Percentiles rank a stretch among this genome's conserved stretches.
phyloP scores from a whole-genome alignment of 768 basidiomycete genomes.

The Lactarius sanguifluus region DNA sequence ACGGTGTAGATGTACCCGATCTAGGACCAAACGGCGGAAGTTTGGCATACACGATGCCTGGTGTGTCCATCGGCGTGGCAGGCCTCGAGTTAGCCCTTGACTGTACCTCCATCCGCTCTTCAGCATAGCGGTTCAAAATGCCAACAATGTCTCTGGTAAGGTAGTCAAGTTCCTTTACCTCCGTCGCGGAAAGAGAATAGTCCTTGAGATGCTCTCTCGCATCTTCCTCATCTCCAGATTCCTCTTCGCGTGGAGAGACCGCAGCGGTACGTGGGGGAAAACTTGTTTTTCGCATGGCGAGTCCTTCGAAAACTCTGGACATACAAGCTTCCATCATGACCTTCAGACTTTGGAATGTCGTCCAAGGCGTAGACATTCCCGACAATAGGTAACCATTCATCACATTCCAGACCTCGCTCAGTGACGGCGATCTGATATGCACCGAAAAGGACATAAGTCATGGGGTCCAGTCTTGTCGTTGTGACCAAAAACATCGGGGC shows the following conservation, averaged over 20 bases:
- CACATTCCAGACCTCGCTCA: constrained; percentile 77
- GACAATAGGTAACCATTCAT: constrained; percentile 85
- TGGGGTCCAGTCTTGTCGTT: constrained; percentile 82
- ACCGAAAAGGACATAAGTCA: constrained; percentile 90
- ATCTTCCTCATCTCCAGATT: constrained; percentile 59
- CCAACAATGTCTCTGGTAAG: constrained; percentile 73
- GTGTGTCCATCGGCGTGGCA: constrained; percentile 61
- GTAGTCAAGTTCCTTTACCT: constrained; percentile 72
- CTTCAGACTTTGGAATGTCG: constrained; percentile 81
- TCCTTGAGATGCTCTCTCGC: constrained; percentile 37
- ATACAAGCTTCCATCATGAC: constrained; percentile 77
- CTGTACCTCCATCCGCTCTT: constrained; percentile 57
- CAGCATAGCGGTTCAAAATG: constrained; percentile 68
- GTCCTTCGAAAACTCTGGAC: constrained; percentile 88
- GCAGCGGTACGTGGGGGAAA: constrained; percentile 36
- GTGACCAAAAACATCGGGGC: constrained; percentile 65
- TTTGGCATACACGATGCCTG: constrained; percentile 41
- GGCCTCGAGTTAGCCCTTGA: constrained; percentile 64
- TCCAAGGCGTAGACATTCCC: constrained; percentile 74
- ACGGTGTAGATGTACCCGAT: constrained; percentile 64
- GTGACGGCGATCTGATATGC: constrained; percentile 74
- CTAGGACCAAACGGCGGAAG: constrained; percentile 41
- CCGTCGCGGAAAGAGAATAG: constrained; percentile 59
- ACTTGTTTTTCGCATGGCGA: constrained; percentile 48
- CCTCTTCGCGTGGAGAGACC: constrained; percentile 49